Evolutionary conservation across 495 filamentous ascomycete genomes (phyloP).

Genomic region (Articulospora tetracladia): DNA sequence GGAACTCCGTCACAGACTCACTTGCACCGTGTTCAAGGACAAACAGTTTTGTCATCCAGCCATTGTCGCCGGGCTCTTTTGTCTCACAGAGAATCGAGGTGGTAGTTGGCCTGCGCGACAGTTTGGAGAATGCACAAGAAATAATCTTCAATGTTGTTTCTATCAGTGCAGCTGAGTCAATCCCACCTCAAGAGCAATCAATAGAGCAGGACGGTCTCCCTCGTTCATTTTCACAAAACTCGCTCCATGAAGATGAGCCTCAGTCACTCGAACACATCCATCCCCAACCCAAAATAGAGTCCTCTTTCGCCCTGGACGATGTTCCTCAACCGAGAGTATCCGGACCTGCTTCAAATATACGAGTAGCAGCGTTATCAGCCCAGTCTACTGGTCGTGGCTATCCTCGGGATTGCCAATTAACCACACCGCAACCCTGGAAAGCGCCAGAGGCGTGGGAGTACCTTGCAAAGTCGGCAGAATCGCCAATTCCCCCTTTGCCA

Average conservation of each 20-base stretch:
- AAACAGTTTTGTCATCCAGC: slow-evolving; percentile 19
- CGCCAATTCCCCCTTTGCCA: background rate
- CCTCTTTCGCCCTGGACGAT: background rate
- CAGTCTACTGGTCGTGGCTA: background rate
- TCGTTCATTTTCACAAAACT: background rate
- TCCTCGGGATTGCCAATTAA: slow-evolving; percentile 26
- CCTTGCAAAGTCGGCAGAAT: background rate
- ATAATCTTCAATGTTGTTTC: slow-evolving; percentile 26
- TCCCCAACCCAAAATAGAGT: background rate
- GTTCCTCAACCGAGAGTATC: background rate
- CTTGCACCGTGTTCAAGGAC: background rate
- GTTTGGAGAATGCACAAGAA: slow-evolving; percentile 25
- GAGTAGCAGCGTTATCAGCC: background rate
- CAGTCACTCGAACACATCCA: background rate
- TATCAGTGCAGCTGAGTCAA: slow-evolving; percentile 28
- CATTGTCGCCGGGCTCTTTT: slow-evolving; percentile 31
- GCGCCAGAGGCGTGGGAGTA: slow-evolving; percentile 34
- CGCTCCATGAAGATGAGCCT: background rate
- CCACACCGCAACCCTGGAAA: slow-evolving; percentile 29
- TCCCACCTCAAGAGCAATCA: slow-evolving; percentile 1
- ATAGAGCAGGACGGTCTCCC: background rate
- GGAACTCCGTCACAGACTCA: slow-evolving; percentile 19
- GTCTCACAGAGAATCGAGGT: slow-evolving; percentile 33
- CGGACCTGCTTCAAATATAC: background rate
- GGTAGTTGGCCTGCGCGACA: slow-evolving; percentile 25